Evolutionary conservation across 2,329 filamentous ascomycete species (phyloP).

Genomic region (Trichoderma harzianum): DNA sequence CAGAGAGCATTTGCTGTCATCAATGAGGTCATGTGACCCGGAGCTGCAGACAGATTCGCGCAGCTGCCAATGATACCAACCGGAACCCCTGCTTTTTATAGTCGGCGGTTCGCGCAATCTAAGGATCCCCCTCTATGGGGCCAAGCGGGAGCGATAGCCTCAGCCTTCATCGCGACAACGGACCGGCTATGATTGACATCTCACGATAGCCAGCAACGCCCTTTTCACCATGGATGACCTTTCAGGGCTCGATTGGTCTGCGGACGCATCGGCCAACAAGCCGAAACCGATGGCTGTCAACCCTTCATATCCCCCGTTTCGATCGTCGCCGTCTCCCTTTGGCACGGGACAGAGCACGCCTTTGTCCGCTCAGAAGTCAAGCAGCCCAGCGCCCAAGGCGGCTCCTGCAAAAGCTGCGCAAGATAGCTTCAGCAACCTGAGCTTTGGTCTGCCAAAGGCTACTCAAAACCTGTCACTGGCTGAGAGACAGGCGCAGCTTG

Average conservation of each 20-base stretch:
- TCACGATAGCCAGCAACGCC: slow-evolving; percentile 22
- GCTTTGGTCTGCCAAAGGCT: slow-evolving; percentile 53
- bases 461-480: slow-evolving; percentile 72
- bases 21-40: neutral
- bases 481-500: slow-evolving; percentile 69
- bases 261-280: slow-evolving; percentile 36
- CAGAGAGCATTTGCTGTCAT: neutral
- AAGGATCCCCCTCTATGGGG: slow-evolving; percentile 8
- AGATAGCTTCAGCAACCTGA: slow-evolving; percentile 77
- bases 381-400: slow-evolving; percentile 41
- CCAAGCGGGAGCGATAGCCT: neutral
- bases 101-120: neutral
- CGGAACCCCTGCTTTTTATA: slow-evolving; percentile 11
- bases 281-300: slow-evolving; percentile 41
- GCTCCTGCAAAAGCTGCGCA: slow-evolving; percentile 50
- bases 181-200: slow-evolving; percentile 27
- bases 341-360: slow-evolving; percentile 56
- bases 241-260: slow-evolving; percentile 57
- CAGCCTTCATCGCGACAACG: slow-evolving; percentile 22
- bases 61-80: slow-evolving; percentile 1
- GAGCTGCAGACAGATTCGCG: neutral
- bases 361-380: slow-evolving; percentile 48
- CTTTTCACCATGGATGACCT: slow-evolving; percentile 57
- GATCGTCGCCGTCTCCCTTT: slow-evolving; percentile 54
- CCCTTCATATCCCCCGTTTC: slow-evolving; percentile 48